Conservation (phyloP, 2,329 filamentous ascomycete species). For the Boeremia exigua region DNA sequence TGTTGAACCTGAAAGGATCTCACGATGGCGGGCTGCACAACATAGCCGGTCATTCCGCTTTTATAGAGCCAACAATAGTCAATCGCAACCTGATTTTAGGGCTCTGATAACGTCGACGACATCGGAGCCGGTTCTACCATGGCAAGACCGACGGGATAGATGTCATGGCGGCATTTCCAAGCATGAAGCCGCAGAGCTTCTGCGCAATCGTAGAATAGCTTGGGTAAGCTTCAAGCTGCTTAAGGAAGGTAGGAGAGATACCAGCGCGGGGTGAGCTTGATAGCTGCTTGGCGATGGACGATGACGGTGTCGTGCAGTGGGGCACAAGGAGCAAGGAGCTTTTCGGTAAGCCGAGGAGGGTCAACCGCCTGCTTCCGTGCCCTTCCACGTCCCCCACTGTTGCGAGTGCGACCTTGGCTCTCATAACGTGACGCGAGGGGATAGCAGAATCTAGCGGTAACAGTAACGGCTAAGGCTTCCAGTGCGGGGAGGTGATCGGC, state of each 20-base stretch:
- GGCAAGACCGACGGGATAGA: constrained; percentile 4
- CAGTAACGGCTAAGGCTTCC: neutral
- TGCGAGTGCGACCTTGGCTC: neutral
- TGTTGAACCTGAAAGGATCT: constrained; percentile 20
- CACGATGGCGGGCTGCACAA: constrained; percentile 7
- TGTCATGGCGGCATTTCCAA: constrained; percentile 17
- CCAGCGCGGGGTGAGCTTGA: constrained; percentile 21
- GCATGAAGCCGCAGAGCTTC: constrained; percentile 15
- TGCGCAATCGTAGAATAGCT: constrained; percentile 15
- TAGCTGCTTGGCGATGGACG: constrained; percentile 30
- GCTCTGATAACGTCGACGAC: constrained; percentile 30
- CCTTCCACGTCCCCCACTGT: neutral
- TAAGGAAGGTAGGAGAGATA: constrained; percentile 40
- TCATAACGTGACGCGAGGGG: neutral
- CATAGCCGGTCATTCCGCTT: neutral
- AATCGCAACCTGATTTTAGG: neutral
- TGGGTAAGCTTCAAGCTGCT: constrained; percentile 32
- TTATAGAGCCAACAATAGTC: neutral
- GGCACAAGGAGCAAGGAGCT: constrained; percentile 2
- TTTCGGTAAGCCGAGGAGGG: neutral
- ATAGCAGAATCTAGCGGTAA: neutral
- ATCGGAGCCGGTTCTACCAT: constrained; percentile 8
- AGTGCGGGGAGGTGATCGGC: constrained; percentile 10
- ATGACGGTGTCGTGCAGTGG: constrained; percentile 35
- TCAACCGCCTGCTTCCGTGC: neutral